Percentiles rank a stretch among this genome's conserved stretches.
These are phyloP conservation scores for Erysimum cheiranthoides DNA, from an alignment of 345 rosid genomes.

Conservation along the genomic window DNA sequence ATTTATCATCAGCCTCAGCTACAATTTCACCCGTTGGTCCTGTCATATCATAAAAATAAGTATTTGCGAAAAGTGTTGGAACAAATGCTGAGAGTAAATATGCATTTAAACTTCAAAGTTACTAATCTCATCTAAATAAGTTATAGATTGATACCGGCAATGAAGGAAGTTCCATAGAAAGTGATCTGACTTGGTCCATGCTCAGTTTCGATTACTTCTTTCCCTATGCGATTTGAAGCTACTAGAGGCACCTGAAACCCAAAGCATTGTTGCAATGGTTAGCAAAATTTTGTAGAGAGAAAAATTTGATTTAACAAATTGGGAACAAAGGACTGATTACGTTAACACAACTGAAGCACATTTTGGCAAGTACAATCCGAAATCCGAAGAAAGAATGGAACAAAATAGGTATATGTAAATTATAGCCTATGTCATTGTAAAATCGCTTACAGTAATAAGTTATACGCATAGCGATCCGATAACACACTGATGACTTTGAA, in stretches of 20 bases:
- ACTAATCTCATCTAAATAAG: slow-evolving; percentile 10
- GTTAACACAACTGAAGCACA: not conserved
- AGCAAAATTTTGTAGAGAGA: too few relatives aligned
- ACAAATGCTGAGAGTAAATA: not conserved
- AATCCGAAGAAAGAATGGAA: not conserved
- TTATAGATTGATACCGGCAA: slow-evolving; percentile 59
- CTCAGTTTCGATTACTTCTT: slow-evolving; percentile 77
- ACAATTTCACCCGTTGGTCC: slow-evolving; percentile 88
- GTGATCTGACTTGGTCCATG: slow-evolving; percentile 83
- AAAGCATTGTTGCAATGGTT: too few relatives aligned
- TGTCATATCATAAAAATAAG: slow-evolving; percentile 42
- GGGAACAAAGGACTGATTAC: too few relatives aligned
- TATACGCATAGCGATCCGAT: not conserved
- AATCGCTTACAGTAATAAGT: not conserved
- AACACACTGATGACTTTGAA: slow-evolving; percentile 4
- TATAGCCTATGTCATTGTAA: not conserved
- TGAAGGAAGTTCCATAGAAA: slow-evolving; percentile 85
- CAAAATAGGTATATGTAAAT: not conserved
- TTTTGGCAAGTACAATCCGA: not conserved
- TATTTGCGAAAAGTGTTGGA: not conserved
- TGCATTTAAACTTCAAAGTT: not conserved
- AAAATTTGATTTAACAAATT: too few relatives aligned
- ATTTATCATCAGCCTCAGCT: slow-evolving; percentile 69
- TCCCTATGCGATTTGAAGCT: slow-evolving; percentile 86
- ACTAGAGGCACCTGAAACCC: slow-evolving; percentile 73